Percentiles rank a stretch among this genome's conserved stretches.
Conservation (phyloP, 2,329 filamentous ascomycete genomes). For the Phaeoacremonium minimum region DNA sequence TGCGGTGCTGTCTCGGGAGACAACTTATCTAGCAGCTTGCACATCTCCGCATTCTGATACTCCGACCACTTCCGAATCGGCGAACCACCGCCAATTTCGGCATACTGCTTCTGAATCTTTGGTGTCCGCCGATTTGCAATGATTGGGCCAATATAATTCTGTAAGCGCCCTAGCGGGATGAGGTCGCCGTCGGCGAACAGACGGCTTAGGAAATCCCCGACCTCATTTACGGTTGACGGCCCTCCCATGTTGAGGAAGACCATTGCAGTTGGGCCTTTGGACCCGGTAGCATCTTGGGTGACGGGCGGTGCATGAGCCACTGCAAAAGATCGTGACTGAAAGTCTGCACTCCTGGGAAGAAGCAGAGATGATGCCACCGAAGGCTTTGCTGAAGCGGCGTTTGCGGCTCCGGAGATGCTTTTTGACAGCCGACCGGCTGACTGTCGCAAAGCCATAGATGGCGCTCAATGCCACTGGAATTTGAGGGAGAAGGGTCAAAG, state of each 20-base stretch:
- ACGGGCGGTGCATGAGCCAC: slow-evolving; percentile 66
- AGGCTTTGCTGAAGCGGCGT: slow-evolving; percentile 7
- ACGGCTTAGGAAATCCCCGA: slow-evolving; percentile 82
- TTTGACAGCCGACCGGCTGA: slow-evolving; percentile 30
- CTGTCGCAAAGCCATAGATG: slow-evolving; percentile 39
- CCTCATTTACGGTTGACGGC: slow-evolving; percentile 81
- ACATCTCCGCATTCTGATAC: slow-evolving; percentile 91
- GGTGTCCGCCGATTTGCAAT: slow-evolving; percentile 85
- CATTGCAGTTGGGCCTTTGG: slow-evolving; percentile 86
- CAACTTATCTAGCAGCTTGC: slow-evolving; percentile 88
- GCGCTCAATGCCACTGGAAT: too few species aligned
- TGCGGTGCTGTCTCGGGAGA: slow-evolving; percentile 93
- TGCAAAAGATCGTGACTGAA: slow-evolving; percentile 45
- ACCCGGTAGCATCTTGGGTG: slow-evolving; percentile 67
- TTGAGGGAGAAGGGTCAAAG: too few species aligned
- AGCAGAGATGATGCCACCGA: slow-evolving; percentile 13
- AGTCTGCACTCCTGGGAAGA: slow-evolving; percentile 24
- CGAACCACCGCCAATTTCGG: slow-evolving; percentile 92
- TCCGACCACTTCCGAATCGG: slow-evolving; percentile 98
- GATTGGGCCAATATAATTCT: slow-evolving; percentile 84
- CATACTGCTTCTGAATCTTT: slow-evolving; percentile 95
- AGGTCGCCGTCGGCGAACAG: slow-evolving; percentile 93
- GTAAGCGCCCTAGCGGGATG: slow-evolving; percentile 89
- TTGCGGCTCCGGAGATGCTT: slow-evolving; percentile 16
- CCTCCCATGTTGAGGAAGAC: slow-evolving; percentile 99